phyloP scores from a whole-genome alignment of 441 rosid genomes.

The Isatis lusitanica region DNA sequence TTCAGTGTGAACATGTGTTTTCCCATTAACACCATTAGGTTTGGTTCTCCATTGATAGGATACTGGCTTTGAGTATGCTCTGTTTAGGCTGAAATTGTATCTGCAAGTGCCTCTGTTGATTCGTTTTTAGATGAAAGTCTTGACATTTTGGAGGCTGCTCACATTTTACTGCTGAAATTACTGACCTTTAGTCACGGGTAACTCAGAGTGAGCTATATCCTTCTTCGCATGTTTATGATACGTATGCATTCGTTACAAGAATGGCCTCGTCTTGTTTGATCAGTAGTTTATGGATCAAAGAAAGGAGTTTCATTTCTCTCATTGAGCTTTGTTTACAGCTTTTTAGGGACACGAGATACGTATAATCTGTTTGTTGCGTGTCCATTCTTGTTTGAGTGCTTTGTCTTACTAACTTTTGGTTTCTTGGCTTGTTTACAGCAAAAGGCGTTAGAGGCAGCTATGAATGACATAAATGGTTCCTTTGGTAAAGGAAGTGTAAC shows the following conservation, averaged over 20 bases:
- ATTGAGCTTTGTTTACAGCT: not conserved
- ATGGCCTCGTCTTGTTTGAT: not conserved
- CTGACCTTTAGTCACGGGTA: not conserved
- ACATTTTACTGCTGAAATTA: not conserved
- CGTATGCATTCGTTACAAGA: not conserved
- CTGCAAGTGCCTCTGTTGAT: not conserved
- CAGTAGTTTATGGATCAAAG: not conserved
- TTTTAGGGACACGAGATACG: not conserved
- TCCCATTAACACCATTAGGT: not conserved
- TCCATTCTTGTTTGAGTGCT: not conserved
- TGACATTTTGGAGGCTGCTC: not conserved
- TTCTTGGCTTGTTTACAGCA: slow-evolving; percentile 49
- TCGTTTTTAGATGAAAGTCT: not conserved
- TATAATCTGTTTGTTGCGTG: not conserved
- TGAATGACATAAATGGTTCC: slow-evolving; percentile 83
- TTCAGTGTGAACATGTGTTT: not conserved
- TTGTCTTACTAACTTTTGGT: not conserved
- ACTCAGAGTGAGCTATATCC: not conserved
- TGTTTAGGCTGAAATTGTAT: not conserved
- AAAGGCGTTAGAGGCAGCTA: slow-evolving; percentile 93
- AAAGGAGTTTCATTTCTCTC: not conserved
- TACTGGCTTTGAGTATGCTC: not conserved
- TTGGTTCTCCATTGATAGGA: not conserved
- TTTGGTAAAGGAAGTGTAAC: slow-evolving; percentile 97
- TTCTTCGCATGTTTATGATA: not conserved